These are phyloP conservation scores for Heterobasidion parviporum DNA, from an alignment of 1,284 basidiomycete genomes.

Conservation along the genomic window DNA sequence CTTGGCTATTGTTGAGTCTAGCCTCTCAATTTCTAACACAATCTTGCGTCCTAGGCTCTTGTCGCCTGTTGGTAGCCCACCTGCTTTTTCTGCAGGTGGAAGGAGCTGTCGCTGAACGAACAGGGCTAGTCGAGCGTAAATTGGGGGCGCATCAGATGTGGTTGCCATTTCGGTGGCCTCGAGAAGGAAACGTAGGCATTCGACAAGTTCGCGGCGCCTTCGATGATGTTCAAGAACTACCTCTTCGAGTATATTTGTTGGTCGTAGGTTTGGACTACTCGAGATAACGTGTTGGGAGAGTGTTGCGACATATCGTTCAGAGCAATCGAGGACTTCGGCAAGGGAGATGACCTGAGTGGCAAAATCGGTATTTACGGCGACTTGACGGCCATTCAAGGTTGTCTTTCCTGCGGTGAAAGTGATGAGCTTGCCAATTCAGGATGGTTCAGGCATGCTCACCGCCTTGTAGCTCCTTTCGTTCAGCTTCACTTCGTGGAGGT, in stretches of 20 bases:
- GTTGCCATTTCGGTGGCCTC: constrained; percentile 34
- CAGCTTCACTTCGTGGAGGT: constrained; percentile 48
- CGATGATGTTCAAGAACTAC: constrained; percentile 61
- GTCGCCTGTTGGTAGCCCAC: constrained; percentile 10
- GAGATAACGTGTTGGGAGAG: constrained; percentile 60
- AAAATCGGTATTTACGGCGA: constrained; percentile 66
- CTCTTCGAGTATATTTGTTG: constrained; percentile 50
- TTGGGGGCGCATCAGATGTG: constrained; percentile 28
- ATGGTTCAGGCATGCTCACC: constrained; percentile 36
- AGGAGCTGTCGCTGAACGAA: constrained; percentile 51
- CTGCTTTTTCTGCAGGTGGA: constrained; percentile 13
- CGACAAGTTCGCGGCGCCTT: constrained; percentile 57
- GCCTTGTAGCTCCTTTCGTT: constrained; percentile 65
- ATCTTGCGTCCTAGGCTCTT: constrained; percentile 44
- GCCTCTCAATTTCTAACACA: constrained; percentile 52
- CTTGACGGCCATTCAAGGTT: constrained; percentile 45
- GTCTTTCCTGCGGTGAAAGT: constrained; percentile 43
- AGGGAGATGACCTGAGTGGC: constrained; percentile 69
- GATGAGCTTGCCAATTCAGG: background rate
- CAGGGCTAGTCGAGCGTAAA: constrained; percentile 39
- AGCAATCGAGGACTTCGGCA: constrained; percentile 67
- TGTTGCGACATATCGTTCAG: constrained; percentile 66
- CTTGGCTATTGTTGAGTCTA: constrained; percentile 42
- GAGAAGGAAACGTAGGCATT: constrained; percentile 51
- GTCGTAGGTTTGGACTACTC: constrained; percentile 53